phyloP scores from a whole-genome alignment of 2,329 filamentous ascomycete species.

The Nothophaeocryptopus gaeumannii region DNA sequence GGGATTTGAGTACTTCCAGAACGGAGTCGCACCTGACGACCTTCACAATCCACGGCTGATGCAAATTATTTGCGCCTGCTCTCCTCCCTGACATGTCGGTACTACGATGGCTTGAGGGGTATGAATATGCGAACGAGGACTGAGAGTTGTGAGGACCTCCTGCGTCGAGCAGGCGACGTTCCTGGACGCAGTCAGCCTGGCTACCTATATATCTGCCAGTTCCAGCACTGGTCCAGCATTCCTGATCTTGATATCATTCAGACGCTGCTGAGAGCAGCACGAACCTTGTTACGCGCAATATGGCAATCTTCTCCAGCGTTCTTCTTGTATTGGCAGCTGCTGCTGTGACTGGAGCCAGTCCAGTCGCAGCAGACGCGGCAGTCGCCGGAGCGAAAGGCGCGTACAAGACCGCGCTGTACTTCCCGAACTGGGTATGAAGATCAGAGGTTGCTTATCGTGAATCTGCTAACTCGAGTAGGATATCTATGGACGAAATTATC shows the following conservation, averaged over 20 bases:
- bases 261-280: too few relatives aligned
- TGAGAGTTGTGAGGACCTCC: slow-evolving; percentile 7
- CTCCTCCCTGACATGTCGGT: slow-evolving; percentile 1
- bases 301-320: too few relatives aligned
- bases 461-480: slow-evolving; percentile 4
- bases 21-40: slow-evolving; percentile 19
- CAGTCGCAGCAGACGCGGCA: too few relatives aligned
- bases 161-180: slow-evolving; percentile 1
- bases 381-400: too few relatives aligned
- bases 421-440: slow-evolving; percentile 23
- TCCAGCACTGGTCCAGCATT: too few relatives aligned
- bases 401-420: slow-evolving; percentile 23
- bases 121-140: slow-evolving; percentile 11
- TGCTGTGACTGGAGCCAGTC: too few relatives aligned
- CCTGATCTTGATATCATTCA: too few relatives aligned
- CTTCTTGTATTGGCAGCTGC: too few relatives aligned
- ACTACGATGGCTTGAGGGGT: slow-evolving; percentile 10
- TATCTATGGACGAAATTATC: slow-evolving; percentile 58
- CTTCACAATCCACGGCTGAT: slow-evolving; percentile 12
- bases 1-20: slow-evolving; percentile 19
- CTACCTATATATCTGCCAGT: background rate
- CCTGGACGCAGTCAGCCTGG: background rate
- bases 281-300: too few relatives aligned
- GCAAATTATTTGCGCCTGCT: slow-evolving; percentile 15
- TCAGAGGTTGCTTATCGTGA: too few relatives aligned